Evolutionary conservation across 495 filamentous ascomycete species (phyloP).

Genomic region (Bombardia bombarda): DNA sequence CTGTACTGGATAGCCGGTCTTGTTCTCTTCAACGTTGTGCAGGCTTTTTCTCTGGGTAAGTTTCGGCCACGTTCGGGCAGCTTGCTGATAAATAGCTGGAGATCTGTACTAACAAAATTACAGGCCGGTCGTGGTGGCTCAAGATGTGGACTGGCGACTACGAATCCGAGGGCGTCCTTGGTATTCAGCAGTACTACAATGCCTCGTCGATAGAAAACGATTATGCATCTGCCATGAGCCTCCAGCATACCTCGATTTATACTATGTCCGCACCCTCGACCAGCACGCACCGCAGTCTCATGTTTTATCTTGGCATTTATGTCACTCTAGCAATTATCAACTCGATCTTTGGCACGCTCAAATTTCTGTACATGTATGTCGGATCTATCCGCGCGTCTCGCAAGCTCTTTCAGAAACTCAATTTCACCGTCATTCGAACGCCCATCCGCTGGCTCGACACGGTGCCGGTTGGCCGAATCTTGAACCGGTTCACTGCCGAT

Average conservation of each 20-base stretch:
- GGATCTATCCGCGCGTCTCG: conserved; percentile 57
- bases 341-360: conserved; percentile 48
- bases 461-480: conserved; percentile 65
- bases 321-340: conserved; percentile 48
- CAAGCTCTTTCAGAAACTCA: conserved; percentile 55
- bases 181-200: conserved; percentile 9
- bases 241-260: conserved; percentile 32
- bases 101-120: no score
- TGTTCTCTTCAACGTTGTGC: conserved; percentile 40
- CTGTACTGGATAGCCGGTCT: conserved; percentile 53
- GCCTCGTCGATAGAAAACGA: conserved; percentile 17
- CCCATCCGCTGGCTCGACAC: conserved; percentile 76
- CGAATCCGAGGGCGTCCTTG: conserved; percentile 14
- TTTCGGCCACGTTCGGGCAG: neutral
- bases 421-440: conserved; percentile 57
- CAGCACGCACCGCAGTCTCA: conserved; percentile 23
- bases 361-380: conserved; percentile 50
- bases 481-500: conserved; percentile 76
- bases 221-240: conserved; percentile 23
- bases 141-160: conserved; percentile 55
- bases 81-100: no score
- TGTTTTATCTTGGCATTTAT: conserved; percentile 63
- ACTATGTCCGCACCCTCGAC: conserved; percentile 15
- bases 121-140: conserved; percentile 57
- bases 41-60: conserved; percentile 41